Base-by-base conservation (phyloP, 192 early-diverging fungal genomes). In the Backusella tarrabulga region DNA sequence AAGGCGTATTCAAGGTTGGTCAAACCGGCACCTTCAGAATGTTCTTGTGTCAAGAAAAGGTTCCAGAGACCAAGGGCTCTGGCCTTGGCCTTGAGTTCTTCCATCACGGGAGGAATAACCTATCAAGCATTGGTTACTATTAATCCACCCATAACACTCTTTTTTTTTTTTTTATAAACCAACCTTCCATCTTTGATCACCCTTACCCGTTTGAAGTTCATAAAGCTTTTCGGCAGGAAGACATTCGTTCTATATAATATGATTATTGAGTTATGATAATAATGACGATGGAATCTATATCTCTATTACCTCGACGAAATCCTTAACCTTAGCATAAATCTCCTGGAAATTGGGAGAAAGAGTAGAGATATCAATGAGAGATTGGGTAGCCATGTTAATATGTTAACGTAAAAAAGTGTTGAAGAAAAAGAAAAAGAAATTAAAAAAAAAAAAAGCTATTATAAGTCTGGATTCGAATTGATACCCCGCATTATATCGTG, bases 1-100 rank as follows among this genome's bases (percentile, higher is more conserved):
- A 93, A 82, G 6, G 93, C 93, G 84, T 99, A 99, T 79, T 99
- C 98, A 71, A 97, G 88, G 86, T 97, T 98, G 77, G 92, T 96
- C 44, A 98, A 83, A 21, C 96, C 96, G 17, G 95, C 90, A 52
- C 95, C 90, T 81, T 95, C 93, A 21, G 80, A n/a, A n/a, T n/a
- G 14, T 19, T 69, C 0, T 38, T 38, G 0, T 36, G 90, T 88
- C 75, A 98, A 83, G 83, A 95, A 99, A 70, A 98, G 79, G 86
- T 99, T 99, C 98, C 98, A 99, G 21, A 99, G 91, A 6, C 97
- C 98, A 23, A 97, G 87, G 50, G 84, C 84, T 68, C 88, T 88
- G 0, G 98, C 98, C 77, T 94, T 94, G 36, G 76, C 77, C 86
- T 99, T 99, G 68, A 99, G 92, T 41, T 90, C 83, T 80, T 97